Evolutionary conservation across 2,329 filamentous ascomycete genomes (phyloP), one percentile per base, ranked within the genome.

Genomic region (Cladophialophora psammophila): DNA sequence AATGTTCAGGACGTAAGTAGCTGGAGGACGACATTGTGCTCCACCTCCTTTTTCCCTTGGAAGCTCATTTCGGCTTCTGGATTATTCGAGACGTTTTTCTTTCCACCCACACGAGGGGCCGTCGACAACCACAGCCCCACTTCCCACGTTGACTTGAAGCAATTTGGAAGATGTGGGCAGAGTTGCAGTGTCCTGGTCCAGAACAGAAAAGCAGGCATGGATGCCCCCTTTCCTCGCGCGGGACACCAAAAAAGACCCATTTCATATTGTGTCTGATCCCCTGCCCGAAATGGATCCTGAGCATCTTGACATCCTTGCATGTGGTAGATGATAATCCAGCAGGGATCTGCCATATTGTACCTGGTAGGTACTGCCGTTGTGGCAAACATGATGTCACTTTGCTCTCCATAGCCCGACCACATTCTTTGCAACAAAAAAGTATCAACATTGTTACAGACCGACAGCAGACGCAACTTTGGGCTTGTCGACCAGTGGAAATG

Each of bases 1-100:
- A 26, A 2, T 26, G 26, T 26, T 26, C 26, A 26, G 26, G 26
- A 26, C 26, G 26, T 26, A 26, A 26, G 26, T 34, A 6, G 20
- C 50, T 53, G 50, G 50, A n/a, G 50, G 31, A 53, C 31, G 20
- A 34, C 20, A 53, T 10, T 31, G 31, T 31, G 18, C 26, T 35
- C 52, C 52, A 55, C 52, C 31, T 55, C 52, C 52, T 35, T 35
- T 55, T 35, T 9, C 20, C 10, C 31, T 55, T 32, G 52, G 1
- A 35, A 10, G 52, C 34, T 36, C 34, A 34, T 34, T 34, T 36
- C 31, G 31, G 34, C 35, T 58, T 58, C 55, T 58, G 13, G 55
- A 58, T 42, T 42, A n/a, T 58, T 58, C 55, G 34, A 58, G 36
- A 58, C 36, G 32, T 20, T 20, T 58, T 58, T 26, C 12, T 35